Evolutionary conservation across 208 protist genomes (phyloP).

Genomic region (Trypanosoma scelopori): DNA sequence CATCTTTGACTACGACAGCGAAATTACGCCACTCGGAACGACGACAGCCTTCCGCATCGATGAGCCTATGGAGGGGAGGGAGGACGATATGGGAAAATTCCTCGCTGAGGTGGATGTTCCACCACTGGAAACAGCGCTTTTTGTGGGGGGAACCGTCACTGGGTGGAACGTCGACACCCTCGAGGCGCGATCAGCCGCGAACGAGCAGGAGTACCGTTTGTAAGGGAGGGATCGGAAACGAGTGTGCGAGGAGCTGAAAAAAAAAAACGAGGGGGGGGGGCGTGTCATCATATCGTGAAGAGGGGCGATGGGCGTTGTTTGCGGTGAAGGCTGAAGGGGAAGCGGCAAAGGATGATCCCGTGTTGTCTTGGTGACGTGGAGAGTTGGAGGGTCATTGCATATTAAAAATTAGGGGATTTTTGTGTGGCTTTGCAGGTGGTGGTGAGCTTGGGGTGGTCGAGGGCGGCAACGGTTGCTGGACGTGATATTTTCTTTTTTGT

Average conservation of each 20-base stretch:
- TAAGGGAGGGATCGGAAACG: conserved; percentile 22
- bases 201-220: conserved; percentile 66
- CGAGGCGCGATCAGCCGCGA: conserved; percentile 55
- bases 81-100: conserved; percentile 79
- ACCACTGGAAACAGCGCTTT: conserved; percentile 68
- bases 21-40: conserved; percentile 68
- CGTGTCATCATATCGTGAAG: neutral
- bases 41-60: conserved; percentile 75
- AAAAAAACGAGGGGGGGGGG: neutral
- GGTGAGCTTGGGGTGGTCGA: too few relatives aligned
- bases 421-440: too few relatives aligned
- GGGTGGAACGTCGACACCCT: conserved; percentile 81
- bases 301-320: neutral
- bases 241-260: conserved; percentile 21
- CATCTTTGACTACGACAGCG: conserved; percentile 82
- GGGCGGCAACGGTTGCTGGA: too few relatives aligned
- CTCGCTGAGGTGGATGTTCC: conserved; percentile 73
- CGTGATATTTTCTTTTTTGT: too few relatives aligned
- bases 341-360: too few relatives aligned
- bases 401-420: too few relatives aligned
- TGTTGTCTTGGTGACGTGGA: too few relatives aligned
- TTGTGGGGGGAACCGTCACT: conserved; percentile 69
- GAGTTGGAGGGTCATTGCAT: too few relatives aligned
- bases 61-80: conserved; percentile 69
- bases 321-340: too few relatives aligned